Evolutionary conservation across 1,284 basidiomycete species (phyloP).

Genomic region (Rhodofomes roseus): DNA sequence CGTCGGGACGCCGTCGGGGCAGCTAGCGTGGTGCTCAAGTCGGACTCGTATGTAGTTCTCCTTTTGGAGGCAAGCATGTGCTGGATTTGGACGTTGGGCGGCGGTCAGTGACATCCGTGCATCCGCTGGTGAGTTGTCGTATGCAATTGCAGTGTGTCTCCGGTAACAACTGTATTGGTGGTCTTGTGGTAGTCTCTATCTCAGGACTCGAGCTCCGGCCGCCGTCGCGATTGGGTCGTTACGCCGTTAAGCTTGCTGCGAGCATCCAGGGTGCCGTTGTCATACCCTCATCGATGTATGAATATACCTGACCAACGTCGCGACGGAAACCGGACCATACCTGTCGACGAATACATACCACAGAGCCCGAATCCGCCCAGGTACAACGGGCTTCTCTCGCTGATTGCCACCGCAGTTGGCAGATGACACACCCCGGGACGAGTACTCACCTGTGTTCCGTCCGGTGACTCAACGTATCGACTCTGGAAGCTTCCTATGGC

Average conservation of each 20-base stretch:
- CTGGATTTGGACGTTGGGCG: not conserved
- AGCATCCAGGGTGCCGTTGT: not conserved
- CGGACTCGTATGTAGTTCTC: too few relatives aligned
- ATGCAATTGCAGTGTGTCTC: too few relatives aligned
- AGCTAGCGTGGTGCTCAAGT: not conserved
- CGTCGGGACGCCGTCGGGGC: not conserved
- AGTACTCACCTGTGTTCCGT: not conserved
- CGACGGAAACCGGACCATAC: not conserved
- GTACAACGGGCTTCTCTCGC: not conserved
- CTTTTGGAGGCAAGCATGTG: not conserved
- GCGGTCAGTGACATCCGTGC: too few relatives aligned
- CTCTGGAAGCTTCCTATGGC: not conserved
- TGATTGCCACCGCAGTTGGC: not conserved
- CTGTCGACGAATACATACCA: not conserved
- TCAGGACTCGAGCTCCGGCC: not conserved
- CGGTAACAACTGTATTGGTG: too few relatives aligned
- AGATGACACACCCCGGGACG: not conserved
- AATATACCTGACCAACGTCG: not conserved
- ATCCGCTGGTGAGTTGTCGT: too few relatives aligned
- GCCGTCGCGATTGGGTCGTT: not conserved
- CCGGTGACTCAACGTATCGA: not conserved
- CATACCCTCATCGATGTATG: not conserved
- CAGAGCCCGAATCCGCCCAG: not conserved
- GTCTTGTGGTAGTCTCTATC: too few relatives aligned
- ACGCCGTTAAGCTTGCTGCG: not conserved